These are phyloP conservation scores for Potentilla sterilis DNA, from an alignment of 306 rosid genomes.

Conservation along the genomic window DNA sequence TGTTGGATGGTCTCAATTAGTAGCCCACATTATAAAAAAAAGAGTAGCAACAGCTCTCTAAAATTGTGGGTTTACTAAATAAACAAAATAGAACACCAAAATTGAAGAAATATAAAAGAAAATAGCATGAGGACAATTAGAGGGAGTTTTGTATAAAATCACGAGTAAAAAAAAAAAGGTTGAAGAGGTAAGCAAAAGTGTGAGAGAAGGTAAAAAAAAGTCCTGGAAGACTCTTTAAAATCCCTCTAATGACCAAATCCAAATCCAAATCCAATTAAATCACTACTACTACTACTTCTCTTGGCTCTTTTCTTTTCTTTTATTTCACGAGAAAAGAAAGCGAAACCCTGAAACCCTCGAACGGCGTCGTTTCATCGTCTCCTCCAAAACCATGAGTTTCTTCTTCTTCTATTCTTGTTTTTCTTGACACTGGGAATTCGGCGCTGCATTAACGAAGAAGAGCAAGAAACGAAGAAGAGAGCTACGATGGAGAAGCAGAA, in stretches of 20 bases:
- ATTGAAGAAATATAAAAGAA: background rate
- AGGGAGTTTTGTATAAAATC: background rate
- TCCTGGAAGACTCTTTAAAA: background rate
- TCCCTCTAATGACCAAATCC: constrained; percentile 8
- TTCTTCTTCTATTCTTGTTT: background rate
- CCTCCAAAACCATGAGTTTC: background rate
- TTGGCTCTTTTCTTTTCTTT: no score
- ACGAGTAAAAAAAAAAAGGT: background rate
- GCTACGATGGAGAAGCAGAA: background rate
- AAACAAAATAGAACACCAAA: background rate
- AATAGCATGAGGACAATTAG: background rate
- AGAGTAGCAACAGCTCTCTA: background rate
- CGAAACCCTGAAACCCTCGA: background rate
- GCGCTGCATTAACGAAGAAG: background rate
- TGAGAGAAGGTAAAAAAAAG: background rate
- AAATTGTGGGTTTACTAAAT: background rate
- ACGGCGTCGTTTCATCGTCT: background rate
- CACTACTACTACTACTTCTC: background rate
- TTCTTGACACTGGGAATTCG: background rate
- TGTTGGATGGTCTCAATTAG: background rate
- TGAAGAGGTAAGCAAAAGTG: no score
- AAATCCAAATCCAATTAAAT: constrained; percentile 3
- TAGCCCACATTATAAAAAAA: background rate
- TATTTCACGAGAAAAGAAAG: background rate
- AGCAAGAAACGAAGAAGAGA: background rate